Conservation (phyloP, 1,284 basidiomycete species). For the Exsudoporus floridanus region DNA sequence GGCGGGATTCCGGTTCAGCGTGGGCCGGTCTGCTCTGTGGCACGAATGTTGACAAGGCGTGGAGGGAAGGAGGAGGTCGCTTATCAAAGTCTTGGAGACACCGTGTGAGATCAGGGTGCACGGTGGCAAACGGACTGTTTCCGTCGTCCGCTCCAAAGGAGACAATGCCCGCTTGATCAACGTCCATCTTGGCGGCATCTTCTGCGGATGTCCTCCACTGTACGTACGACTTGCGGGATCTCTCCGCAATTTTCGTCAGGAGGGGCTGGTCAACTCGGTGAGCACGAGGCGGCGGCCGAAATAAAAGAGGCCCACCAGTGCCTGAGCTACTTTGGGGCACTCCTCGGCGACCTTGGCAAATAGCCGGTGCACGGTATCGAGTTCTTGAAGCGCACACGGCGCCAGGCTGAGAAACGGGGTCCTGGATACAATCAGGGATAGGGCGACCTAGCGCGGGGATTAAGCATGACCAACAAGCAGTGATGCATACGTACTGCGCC, state of each 20-base stretch:
- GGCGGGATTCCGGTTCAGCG: conserved; percentile 18
- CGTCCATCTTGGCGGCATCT: conserved; percentile 26
- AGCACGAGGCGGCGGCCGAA: conserved; percentile 3
- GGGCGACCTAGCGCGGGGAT: conserved; percentile 51
- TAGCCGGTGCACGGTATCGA: conserved; percentile 48
- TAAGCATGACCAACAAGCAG: not conserved
- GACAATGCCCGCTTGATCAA: conserved; percentile 18
- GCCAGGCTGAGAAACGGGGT: conserved; percentile 51
- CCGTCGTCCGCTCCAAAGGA: conserved; percentile 2
- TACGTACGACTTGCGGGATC: conserved; percentile 41
- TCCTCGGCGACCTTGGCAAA: conserved; percentile 47
- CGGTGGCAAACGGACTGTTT: conserved; percentile 20
- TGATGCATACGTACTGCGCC: conserved; percentile 57
- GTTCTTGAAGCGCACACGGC: conserved; percentile 50
- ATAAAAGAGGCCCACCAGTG: conserved; percentile 40
- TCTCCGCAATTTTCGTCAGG: conserved; percentile 49
- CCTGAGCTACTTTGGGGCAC: conserved; percentile 48
- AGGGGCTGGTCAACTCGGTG: conserved; percentile 40
- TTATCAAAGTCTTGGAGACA: conserved; percentile 30
- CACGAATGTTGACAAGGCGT: conserved; percentile 27
- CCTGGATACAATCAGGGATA: conserved; percentile 57
- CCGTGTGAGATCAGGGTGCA: conserved; percentile 23
- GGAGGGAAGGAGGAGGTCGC: conserved; percentile 19
- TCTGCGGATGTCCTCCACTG: conserved; percentile 35
- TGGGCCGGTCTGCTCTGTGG: conserved; percentile 16